phyloP scores from a whole-genome alignment of 306 rosid genomes.

The Cajanus cajan region DNA sequence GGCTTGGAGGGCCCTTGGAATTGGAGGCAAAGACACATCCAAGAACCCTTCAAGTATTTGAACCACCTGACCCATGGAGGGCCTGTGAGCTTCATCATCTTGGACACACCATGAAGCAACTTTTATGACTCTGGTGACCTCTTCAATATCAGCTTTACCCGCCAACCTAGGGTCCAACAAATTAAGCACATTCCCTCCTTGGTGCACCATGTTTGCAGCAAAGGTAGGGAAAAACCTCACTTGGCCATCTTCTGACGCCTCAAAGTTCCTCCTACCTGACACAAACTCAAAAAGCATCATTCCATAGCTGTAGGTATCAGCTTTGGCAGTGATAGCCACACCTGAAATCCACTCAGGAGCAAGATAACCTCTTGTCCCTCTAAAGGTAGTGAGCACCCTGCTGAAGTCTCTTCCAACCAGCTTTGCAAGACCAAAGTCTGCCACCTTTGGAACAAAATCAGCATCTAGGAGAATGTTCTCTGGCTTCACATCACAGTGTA shows the following conservation, averaged over 20 bases:
- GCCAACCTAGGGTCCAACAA: slow-evolving; percentile 59
- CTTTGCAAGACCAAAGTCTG: slow-evolving; percentile 92
- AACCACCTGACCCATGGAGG: slow-evolving; percentile 79
- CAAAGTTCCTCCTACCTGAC: slow-evolving; percentile 77
- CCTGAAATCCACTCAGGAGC: slow-evolving; percentile 96
- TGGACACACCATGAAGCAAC: slow-evolving; percentile 91
- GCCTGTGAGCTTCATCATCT: slow-evolving; percentile 70
- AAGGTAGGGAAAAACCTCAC: slow-evolving; percentile 58
- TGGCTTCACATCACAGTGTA: slow-evolving; percentile 92
- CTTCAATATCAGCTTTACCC: slow-evolving; percentile 51
- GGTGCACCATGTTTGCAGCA: slow-evolving; percentile 45
- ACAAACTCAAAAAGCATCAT: slow-evolving; percentile 89
- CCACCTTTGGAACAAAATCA: slow-evolving; percentile 70
- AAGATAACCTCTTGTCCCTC: slow-evolving; percentile 94
- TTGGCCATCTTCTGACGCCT: slow-evolving; percentile 55
- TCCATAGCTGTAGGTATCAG: slow-evolving; percentile 90
- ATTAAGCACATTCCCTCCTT: slow-evolving; percentile 50
- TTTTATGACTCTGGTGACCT: slow-evolving; percentile 49
- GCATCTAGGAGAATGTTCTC: slow-evolving; percentile 87
- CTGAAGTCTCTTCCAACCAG: slow-evolving; percentile 85
- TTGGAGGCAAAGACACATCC: slow-evolving; percentile 59
- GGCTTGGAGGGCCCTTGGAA: slow-evolving; percentile 57
- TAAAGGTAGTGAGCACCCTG: slow-evolving; percentile 81
- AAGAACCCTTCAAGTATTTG: slow-evolving; percentile 72
- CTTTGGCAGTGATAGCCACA: slow-evolving; percentile 76